Percentiles rank a stretch among this genome's conserved stretches.
Evolutionary conservation across 2,329 filamentous ascomycete genomes (phyloP).

Genomic region (Parastagonospora avenae): DNA sequence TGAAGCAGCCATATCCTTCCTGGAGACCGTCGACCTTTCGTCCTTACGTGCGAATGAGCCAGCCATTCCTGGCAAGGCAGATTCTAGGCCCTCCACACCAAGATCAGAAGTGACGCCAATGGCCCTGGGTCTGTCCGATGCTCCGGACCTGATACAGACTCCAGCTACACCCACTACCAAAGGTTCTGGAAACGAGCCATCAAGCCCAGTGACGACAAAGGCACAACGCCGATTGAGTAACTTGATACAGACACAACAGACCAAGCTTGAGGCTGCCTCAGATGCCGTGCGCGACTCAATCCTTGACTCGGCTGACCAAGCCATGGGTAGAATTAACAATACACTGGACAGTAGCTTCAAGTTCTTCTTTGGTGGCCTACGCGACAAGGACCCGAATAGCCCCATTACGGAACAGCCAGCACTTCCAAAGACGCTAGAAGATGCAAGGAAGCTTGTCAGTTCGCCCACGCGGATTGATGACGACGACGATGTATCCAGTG

Average conservation of each 20-base stretch:
- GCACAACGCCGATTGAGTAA: constrained; percentile 82
- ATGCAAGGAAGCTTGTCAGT: constrained; percentile 86
- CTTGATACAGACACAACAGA: constrained; percentile 82
- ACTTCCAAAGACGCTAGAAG: constrained; percentile 88
- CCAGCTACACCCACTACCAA: constrained; percentile 42
- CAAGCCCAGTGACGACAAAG: constrained; percentile 49
- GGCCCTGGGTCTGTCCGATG: constrained; percentile 45
- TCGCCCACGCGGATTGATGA: constrained; percentile 61
- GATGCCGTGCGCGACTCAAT: constrained; percentile 72
- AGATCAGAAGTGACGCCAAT: constrained; percentile 47
- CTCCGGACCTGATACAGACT: constrained; percentile 46
- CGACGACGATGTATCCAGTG: constrained; percentile 57
- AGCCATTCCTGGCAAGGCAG: constrained; percentile 63
- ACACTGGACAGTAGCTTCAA: constrained; percentile 92
- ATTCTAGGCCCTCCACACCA: constrained; percentile 55
- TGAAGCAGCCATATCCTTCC: constrained; percentile 90
- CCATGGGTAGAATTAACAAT: constrained; percentile 88
- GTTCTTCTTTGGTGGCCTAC: constrained; percentile 86
- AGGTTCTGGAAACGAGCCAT: constrained; percentile 25
- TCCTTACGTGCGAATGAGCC: constrained; percentile 82
- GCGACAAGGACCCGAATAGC: constrained; percentile 62
- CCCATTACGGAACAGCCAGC: constrained; percentile 47
- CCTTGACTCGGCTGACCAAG: constrained; percentile 86
- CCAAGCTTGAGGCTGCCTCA: constrained; percentile 79
- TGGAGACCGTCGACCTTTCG: constrained; percentile 93